Evolutionary conservation across 1,139 yeast genomes (phyloP), one percentile per base, ranked within the genome.

Genomic region (Suhomyces terraborum): DNA sequence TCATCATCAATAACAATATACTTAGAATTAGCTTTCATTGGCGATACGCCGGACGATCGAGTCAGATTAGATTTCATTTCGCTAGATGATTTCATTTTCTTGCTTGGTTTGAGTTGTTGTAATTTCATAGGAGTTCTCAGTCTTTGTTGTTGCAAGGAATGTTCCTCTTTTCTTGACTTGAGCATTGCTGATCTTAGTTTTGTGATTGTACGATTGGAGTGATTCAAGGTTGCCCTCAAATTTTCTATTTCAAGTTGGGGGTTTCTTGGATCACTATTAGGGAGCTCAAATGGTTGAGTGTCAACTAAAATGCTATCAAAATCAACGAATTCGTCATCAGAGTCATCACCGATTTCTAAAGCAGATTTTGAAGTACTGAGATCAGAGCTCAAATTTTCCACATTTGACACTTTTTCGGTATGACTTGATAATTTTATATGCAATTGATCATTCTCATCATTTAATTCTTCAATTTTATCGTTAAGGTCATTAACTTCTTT

Each of bases 221-320:
- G 87, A 20, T 72, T 72, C 51, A 88, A 68, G 10, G 87, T 82
- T 0, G 87, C 77, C 49, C 77, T 73, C 50, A 85, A 66, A 0
- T 91, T 82, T 54, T 87, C 91, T 6, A 78, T 66, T 56, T 86
- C 91, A 35, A 84, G 64, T 12, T 74, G 79, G 2, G 76, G 66
- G 48, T 77, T 72, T 35, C 74, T 68, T 1, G 78, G 69, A 22
- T 82, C 77, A 1, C 73, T 36, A 14, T 48, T 49, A 0, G 70
- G 61, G 10, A 63, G 40, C 28, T 59, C 63, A 23, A 49, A 56
- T 8, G 66, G 61, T 21, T 58, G 53, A 4, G 69, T 46, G 26
- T 67, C 73, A 17, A 59, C 52, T 41, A 71, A 54, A 22, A 69
- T 55, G 25, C 65, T 57, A 36, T 69, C 74, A 42, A 68, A 60